Evolutionary conservation across 495 filamentous ascomycete species (phyloP), one percentile per base, ranked within the genome.

Genomic region (Xylaria palmicola): DNA sequence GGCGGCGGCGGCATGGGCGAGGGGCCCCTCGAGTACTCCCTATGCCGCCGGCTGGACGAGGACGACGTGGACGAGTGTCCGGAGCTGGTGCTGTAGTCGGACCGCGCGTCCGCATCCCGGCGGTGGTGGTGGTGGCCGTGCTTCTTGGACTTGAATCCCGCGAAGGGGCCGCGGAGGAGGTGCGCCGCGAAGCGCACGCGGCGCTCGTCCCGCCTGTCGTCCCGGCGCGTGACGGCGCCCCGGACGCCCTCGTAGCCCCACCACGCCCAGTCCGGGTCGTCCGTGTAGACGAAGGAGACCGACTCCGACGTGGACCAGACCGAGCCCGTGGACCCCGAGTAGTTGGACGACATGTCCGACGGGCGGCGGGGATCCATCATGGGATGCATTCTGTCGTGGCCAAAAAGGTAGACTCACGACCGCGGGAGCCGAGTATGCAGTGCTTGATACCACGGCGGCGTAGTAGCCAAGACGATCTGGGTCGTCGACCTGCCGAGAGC

Each of bases 251-350:
- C 52, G 61, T 65, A 66, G 1, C 69, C 67, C 27, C 29, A 59
- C 48, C 49, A 60, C 6, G 47, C 57, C 57, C 57, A 60, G 37
- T 52, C 17, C 6, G 64, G 67, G 49, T 69, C 63, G 37, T 69
- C 67, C 19, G 63, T 56, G 47, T 64, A 72, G 8, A 72, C 69
- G 50, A 64, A 69, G 40, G 69, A 67, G 6, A 63, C 57, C 30
- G 69, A 72, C 12, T 68, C 67, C 13, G 69, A 60, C 2, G 60
- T 65, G 8, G 69, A 69, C 69, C 69, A 72, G 17, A 69, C 57
- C 20, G 69, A 71, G 22, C 47, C 64, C 1, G 41, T 48, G 8
- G 68, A 67, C 8, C 48, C 43, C 17, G 65, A 68, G 52, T 68
- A 68, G 36, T 63, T 56, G 8, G 66, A 69, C 34, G 64, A 65